These are phyloP conservation scores for Alternaria triticimaculans DNA, from an alignment of 2,329 filamentous ascomycete genomes.

Conservation along the genomic window DNA sequence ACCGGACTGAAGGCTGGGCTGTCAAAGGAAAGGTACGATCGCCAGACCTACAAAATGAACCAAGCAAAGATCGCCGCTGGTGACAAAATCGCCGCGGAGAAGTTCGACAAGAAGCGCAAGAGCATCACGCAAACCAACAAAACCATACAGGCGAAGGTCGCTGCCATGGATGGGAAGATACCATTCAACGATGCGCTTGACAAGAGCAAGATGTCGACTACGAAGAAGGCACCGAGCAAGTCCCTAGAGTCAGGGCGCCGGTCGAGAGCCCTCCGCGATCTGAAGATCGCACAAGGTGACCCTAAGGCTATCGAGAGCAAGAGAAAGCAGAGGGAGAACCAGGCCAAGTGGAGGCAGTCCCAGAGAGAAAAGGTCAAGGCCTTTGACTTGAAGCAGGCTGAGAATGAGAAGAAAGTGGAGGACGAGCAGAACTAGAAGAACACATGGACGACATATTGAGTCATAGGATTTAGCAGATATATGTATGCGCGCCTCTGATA, in stretches of 20 bases:
- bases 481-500: not conserved
- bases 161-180: not conserved
- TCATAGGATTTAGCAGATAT: not conserved
- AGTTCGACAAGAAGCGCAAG: not conserved
- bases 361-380: not conserved
- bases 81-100: not conserved
- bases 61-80: not conserved
- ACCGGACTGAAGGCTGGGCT: not conserved
- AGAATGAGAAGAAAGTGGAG: not conserved
- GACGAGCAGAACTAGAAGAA: not conserved
- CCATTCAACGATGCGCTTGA: not conserved
- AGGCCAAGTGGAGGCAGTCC: not conserved
- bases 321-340: not conserved
- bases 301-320: not conserved
- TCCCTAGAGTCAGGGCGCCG: not conserved
- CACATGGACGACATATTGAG: accelerated
- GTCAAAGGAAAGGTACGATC: not conserved
- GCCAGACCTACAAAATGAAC: not conserved
- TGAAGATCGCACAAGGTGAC: not conserved
- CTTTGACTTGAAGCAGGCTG: not conserved
- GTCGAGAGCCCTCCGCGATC: not conserved
- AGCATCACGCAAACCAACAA: too few species aligned
- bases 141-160: not conserved
- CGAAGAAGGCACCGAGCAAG: not conserved
- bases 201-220: not conserved